Conservation (phyloP, 805 yeast genomes). For the Candida ipomoeae region DNA sequence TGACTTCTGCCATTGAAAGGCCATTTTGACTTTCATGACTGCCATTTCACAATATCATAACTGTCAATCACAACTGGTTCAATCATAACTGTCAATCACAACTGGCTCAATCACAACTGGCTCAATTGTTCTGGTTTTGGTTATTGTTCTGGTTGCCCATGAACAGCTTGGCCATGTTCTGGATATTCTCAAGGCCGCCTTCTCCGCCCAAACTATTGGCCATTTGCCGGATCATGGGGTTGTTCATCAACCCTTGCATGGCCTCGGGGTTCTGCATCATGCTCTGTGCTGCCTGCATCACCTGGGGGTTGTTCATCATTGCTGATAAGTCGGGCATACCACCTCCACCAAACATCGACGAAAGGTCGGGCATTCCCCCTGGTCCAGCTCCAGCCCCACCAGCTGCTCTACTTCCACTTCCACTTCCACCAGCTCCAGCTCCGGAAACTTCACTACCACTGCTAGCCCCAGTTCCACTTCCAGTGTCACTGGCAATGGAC, state of each 20-base stretch:
- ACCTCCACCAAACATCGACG: slow-evolving; percentile 41
- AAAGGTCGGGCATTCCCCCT: slow-evolving; percentile 60
- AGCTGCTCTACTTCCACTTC: slow-evolving; percentile 22
- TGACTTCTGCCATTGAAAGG: too few relatives aligned
- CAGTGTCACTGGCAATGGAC: slow-evolving; percentile 34
- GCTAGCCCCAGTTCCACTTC: slow-evolving; percentile 13
- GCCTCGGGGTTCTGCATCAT: slow-evolving; percentile 85
- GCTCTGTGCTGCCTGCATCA: slow-evolving; percentile 83
- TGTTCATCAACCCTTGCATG: slow-evolving; percentile 65
- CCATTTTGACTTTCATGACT: too few relatives aligned
- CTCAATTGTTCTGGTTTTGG: not conserved
- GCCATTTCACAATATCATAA: too few relatives aligned
- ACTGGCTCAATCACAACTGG: too few relatives aligned
- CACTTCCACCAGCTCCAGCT: slow-evolving; percentile 28
- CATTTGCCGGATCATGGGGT: slow-evolving; percentile 80
- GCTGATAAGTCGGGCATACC: slow-evolving; percentile 58
- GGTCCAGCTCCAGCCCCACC: slow-evolving; percentile 39
- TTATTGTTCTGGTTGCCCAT: slow-evolving; percentile 44
- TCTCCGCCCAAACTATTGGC: slow-evolving; percentile 71
- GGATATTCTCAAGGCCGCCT: slow-evolving; percentile 53
- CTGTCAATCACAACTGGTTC: too few relatives aligned
- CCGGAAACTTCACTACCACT: slow-evolving; percentile 18
- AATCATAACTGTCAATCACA: too few relatives aligned
- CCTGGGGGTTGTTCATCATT: slow-evolving; percentile 54
- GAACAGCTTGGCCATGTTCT: slow-evolving; percentile 59